Percentiles rank a stretch among this genome's conserved stretches.
These are phyloP conservation scores for Agroathelia rolfsii DNA, from an alignment of 1,284 basidiomycete genomes.

Conservation along the genomic window DNA sequence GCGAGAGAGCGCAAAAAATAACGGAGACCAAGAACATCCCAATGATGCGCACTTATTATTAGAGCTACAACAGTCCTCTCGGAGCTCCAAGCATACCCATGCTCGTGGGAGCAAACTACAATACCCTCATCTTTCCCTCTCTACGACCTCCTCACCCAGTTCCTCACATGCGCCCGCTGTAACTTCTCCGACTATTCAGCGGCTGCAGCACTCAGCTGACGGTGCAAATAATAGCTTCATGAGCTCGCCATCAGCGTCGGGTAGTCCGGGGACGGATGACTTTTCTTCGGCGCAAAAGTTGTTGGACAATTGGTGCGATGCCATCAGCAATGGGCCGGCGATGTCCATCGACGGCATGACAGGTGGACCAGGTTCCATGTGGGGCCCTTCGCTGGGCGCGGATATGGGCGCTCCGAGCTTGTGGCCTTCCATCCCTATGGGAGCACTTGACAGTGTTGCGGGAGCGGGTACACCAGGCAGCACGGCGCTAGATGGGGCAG, in stretches of 20 bases:
- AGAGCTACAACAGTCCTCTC: conserved; percentile 32
- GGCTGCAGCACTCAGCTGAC: conserved; percentile 41
- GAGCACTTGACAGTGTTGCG: no score
- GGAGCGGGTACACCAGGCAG: no score
- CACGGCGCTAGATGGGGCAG: conserved; percentile 41
- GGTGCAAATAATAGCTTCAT: conserved; percentile 31
- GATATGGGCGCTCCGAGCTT: no score
- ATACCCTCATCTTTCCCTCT: conserved; percentile 22
- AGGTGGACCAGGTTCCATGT: conserved; percentile 40
- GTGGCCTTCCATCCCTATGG: no score
- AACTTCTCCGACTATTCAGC: conserved; percentile 44
- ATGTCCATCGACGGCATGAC: conserved; percentile 45
- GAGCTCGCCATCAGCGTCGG: conserved; percentile 46
- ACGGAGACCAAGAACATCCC: conserved; percentile 18
- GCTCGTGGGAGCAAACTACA: conserved; percentile 7
- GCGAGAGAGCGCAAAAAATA: conserved; percentile 15
- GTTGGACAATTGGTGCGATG: conserved; percentile 74
- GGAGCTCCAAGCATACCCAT: conserved; percentile 13
- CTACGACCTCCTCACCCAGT: conserved; percentile 20
- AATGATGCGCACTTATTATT: conserved; percentile 39
- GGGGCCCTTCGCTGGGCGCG: conserved; percentile 48
- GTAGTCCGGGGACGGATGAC: conserved; percentile 63
- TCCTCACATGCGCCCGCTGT: conserved; percentile 27
- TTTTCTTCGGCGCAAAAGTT: conserved; percentile 66
- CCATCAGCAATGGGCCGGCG: conserved; percentile 52